Evolutionary conservation across 495 filamentous ascomycete genomes (phyloP), one percentile per base, ranked within the genome.

Genomic region (Xylaria grammica): DNA sequence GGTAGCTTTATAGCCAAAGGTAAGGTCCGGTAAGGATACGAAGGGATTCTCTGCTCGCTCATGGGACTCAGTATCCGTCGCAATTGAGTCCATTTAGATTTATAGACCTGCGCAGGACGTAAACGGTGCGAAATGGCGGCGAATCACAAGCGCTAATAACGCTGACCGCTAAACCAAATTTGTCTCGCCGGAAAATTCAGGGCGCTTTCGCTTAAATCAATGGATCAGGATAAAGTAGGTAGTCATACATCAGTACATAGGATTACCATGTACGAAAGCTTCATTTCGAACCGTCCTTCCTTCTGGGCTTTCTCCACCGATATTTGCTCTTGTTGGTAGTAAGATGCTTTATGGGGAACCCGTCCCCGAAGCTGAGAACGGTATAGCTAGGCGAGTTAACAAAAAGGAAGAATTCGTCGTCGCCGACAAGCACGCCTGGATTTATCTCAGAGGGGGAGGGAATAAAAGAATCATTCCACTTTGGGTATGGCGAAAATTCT

Each of bases 341-440:
- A 26, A 19, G 45, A 22, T 34, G 42, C 30, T 50, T 52, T 3
- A 38, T 15, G 10, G 65, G 56, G 61, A 74, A 66, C 4, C 65
- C 69, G 19, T 71, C 51, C 0, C 58, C 67, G 19, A 74, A 74
- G 62, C 67, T 68, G 46, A 70, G 69, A 36, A 65, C 65, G 9
- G 65, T 68, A 27, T 72, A 74, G 22, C 63, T 70, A 20, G 62
- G 62, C n/a, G 62, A 46, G 38, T 66, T 63, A 11, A 74, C 60
- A 19, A 69, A 50, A 30, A 74, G 22, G 15, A 74, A 29, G 24
- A 74, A 74, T n/a, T 74, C 67, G 32, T 72, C 72, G 10, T 74
- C 72, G 32, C 72, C 69, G 19, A 70, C 69, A 9, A 74, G 26
- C 26, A 54, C 67, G 44, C 62, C 62, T 24, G 62, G 62, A 30